Evolutionary conservation across 78 protist species (phyloP).

Genomic region (Dictyostelium discoideum): DNA sequence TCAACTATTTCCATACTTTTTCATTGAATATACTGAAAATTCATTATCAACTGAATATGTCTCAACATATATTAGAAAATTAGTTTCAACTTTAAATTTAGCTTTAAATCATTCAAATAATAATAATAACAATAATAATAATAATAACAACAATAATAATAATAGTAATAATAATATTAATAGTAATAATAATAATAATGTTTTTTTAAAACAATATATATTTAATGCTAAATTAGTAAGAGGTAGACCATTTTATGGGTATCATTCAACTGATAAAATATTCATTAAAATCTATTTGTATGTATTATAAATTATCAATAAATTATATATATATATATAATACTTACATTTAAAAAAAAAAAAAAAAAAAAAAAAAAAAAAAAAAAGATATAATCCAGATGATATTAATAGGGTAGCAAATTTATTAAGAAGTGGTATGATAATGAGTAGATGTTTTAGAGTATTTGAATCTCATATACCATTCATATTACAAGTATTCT

Average conservation of each 20-base stretch:
- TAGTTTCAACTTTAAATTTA: slow-evolving; percentile 74
- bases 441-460: slow-evolving; percentile 32
- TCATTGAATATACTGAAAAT: slow-evolving; percentile 68
- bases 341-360: neutral
- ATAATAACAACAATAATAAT: neutral
- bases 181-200: neutral
- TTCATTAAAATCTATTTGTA: slow-evolving; percentile 83
- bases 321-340: neutral
- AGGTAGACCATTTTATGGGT: slow-evolving; percentile 94
- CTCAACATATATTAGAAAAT: slow-evolving; percentile 19
- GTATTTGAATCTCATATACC: slow-evolving; percentile 93
- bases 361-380: no score
- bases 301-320: neutral
- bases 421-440: slow-evolving; percentile 82
- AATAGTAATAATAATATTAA: neutral
- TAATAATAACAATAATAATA: neutral
- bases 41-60: slow-evolving; percentile 40
- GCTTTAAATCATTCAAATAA: slow-evolving; percentile 31
- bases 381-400: slow-evolving; percentile 69
- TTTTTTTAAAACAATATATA: slow-evolving; percentile 29
- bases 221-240: slow-evolving; percentile 55
- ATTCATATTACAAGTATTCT: slow-evolving; percentile 84
- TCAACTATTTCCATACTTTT: slow-evolving; percentile 87
- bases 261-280: slow-evolving; percentile 51
- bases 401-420: neutral